A percentile compares a stretch with the other conserved stretches of the same genome.
These are phyloP conservation scores for Metarhizium guizhouense DNA, from an alignment of 2,329 filamentous ascomycete genomes.

Conservation along the genomic window DNA sequence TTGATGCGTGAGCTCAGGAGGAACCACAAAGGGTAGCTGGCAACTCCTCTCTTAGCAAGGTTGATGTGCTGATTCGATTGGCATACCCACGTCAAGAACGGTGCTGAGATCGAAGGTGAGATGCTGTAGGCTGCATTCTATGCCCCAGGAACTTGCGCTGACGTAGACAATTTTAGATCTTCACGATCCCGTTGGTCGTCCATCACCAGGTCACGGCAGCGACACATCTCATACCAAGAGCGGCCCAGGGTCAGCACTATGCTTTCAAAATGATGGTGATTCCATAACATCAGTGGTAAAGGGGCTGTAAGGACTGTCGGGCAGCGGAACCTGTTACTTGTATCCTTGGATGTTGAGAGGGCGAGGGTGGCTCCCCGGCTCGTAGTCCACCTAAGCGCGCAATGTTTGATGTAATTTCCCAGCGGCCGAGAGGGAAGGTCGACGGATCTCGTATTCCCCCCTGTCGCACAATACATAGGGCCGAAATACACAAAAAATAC, in stretches of 20 bases:
- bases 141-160: background rate
- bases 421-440: no score
- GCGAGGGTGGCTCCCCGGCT: no score
- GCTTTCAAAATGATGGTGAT: background rate
- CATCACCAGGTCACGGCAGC: background rate
- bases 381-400: no score
- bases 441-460: no score
- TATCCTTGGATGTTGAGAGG: no score
- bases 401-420: no score
- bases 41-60: background rate
- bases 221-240: background rate
- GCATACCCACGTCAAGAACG: background rate
- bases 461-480: no score
- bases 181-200: background rate
- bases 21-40: background rate
- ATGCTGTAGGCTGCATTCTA: background rate
- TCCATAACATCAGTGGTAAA: no score
- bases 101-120: background rate
- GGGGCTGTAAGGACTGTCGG: no score
- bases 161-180: background rate
- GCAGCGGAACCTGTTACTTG: no score
- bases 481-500: no score
- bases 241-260: background rate
- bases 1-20: background rate
- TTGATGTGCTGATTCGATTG: background rate